These are phyloP conservation scores for Cucurbitaria berberidis DNA, from an alignment of 2,329 filamentous ascomycete species.

Conservation along the genomic window DNA sequence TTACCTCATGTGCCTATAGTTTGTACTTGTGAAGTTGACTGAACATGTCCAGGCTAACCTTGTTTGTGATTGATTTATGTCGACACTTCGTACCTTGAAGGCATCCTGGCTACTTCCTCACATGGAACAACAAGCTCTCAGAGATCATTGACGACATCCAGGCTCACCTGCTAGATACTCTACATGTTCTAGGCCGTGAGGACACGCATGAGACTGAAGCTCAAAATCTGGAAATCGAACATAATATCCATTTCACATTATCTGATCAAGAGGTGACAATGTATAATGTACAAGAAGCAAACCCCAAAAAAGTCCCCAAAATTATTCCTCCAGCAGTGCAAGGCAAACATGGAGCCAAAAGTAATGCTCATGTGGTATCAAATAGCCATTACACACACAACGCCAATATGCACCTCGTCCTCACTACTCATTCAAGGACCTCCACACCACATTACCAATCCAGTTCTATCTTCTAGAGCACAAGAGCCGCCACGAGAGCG, in stretches of 20 bases:
- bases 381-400: slow-evolving; percentile 15
- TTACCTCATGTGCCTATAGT: background rate
- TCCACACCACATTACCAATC: background rate
- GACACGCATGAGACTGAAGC: background rate
- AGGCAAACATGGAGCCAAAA: background rate
- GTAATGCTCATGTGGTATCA: slow-evolving; percentile 27
- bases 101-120: background rate
- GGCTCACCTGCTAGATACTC: background rate
- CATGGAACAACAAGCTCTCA: background rate
- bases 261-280: slow-evolving; percentile 8
- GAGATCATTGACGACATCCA: background rate
- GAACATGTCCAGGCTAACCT: background rate
- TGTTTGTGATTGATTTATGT: background rate
- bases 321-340: slow-evolving; percentile 3
- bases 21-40: background rate
- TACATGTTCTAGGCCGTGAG: background rate
- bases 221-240: background rate
- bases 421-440: background rate
- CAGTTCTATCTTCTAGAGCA: slow-evolving; percentile 26
- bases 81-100: background rate
- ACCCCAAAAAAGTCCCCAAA: slow-evolving; percentile 1
- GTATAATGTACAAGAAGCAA: slow-evolving; percentile 18
- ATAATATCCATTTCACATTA: slow-evolving; percentile 1
- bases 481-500: slow-evolving; percentile 29
- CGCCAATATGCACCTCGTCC: slow-evolving; percentile 20